Evolutionary conservation across 2,329 filamentous ascomycete genomes (phyloP).

Genomic region (Spiromastix sp.): DNA sequence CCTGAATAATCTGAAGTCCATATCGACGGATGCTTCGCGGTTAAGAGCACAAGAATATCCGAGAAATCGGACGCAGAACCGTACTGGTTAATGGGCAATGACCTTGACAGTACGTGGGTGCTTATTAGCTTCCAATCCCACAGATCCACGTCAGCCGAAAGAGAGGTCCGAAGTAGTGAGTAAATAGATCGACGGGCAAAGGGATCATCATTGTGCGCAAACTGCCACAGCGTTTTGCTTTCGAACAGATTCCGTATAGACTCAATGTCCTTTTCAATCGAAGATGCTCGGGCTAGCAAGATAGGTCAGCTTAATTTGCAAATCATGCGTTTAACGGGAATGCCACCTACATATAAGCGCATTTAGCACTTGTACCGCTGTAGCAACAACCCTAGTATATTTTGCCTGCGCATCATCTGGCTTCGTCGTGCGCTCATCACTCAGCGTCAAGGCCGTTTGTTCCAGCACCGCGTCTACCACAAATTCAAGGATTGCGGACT

Average conservation of each 20-base stretch:
- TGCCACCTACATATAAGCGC: constrained; percentile 38
- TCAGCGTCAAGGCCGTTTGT: constrained; percentile 72
- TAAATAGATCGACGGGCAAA: constrained; percentile 50
- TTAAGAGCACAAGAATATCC: constrained; percentile 56
- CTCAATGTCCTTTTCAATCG: constrained; percentile 46
- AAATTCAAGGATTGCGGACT: constrained; percentile 70
- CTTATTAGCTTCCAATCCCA: constrained; percentile 57
- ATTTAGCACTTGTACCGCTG: constrained; percentile 45
- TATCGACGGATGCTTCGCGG: constrained; percentile 52
- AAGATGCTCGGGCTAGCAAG: constrained; percentile 22
- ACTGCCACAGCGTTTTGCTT: constrained; percentile 51
- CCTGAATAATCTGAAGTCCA: constrained; percentile 60
- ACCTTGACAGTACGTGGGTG: constrained; percentile 62
- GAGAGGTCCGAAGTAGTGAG: constrained; percentile 41
- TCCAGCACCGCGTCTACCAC: constrained; percentile 64
- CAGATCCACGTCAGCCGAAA: constrained; percentile 37
- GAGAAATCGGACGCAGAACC: constrained; percentile 66
- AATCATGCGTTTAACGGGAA: not conserved
- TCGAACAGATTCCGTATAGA: constrained; percentile 58
- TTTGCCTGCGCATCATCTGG: constrained; percentile 78
- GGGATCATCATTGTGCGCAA: constrained; percentile 46
- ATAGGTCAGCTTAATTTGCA: not conserved
- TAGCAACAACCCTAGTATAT: constrained; percentile 66
- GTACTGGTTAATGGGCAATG: constrained; percentile 59
- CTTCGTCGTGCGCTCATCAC: constrained; percentile 77